Percentiles rank a stretch among this genome's conserved stretches.
Conservation (phyloP, 2,329 filamentous ascomycete genomes). For the Mycosphaerella sp. region DNA sequence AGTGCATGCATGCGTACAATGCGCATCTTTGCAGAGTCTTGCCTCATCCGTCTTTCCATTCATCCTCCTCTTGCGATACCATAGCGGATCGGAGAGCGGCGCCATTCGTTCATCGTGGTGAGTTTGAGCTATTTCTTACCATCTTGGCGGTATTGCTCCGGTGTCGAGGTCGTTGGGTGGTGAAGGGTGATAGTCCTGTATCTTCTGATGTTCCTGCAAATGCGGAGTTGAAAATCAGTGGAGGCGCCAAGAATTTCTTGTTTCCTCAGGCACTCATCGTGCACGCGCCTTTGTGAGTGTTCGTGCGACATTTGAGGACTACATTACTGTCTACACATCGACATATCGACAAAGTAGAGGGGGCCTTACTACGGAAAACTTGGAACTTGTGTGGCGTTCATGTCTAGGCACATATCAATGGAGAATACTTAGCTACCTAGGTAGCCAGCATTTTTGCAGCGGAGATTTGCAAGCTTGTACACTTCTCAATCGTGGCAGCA, state of each 20-base stretch:
- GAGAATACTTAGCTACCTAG: too few relatives aligned
- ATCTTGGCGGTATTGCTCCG: slow-evolving; percentile 18
- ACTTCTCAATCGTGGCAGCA: too few relatives aligned
- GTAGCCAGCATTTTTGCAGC: too few relatives aligned
- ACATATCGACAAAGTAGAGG: too few relatives aligned
- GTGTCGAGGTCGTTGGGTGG: slow-evolving; percentile 13
- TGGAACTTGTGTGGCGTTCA: too few relatives aligned
- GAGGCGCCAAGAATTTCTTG: background rate
- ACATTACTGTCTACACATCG: too few relatives aligned
- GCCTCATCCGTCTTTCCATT: slow-evolving; percentile 4
- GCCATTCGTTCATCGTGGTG: slow-evolving; percentile 6
- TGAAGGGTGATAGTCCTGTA: background rate
- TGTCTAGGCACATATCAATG: too few relatives aligned
- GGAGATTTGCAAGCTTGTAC: too few relatives aligned
- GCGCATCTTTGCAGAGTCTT: background rate
- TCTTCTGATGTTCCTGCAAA: background rate
- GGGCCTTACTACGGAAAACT: too few relatives aligned
- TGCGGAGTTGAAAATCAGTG: background rate
- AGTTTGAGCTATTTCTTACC: slow-evolving; percentile 9
- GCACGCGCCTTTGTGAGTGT: background rate
- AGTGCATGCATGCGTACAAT: background rate
- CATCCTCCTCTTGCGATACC: slow-evolving; percentile 4
- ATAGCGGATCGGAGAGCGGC: slow-evolving; percentile 11
- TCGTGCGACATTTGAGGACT: too few relatives aligned
- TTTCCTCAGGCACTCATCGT: background rate